phyloP scores from a whole-genome alignment of 2,329 filamentous ascomycete species.

The Pyrenochaeta sp. region DNA sequence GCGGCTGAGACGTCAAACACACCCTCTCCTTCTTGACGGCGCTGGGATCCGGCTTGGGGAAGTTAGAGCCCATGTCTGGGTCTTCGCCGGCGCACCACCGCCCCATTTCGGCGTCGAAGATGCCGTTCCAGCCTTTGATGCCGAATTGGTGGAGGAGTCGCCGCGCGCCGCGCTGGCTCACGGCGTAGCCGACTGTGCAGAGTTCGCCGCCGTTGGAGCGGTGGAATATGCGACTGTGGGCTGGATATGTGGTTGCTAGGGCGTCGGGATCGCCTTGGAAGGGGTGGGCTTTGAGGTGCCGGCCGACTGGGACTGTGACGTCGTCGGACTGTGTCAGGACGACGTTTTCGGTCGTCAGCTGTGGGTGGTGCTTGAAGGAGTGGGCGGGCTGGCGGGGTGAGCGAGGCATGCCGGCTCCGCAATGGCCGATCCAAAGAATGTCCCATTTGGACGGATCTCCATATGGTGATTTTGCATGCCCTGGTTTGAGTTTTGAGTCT shows the following conservation, averaged over 20 bases:
- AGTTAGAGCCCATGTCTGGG: constrained; percentile 22
- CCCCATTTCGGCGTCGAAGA: constrained; percentile 38
- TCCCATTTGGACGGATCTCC: constrained; percentile 49
- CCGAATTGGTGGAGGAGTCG: constrained; percentile 39
- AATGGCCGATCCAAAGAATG: constrained; percentile 51
- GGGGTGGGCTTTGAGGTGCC: constrained; percentile 40
- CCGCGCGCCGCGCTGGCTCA: constrained; percentile 38
- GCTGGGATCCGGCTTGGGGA: constrained; percentile 1
- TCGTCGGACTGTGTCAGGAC: constrained; percentile 33
- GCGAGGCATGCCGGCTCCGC: constrained; percentile 39
- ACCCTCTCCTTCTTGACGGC: constrained; percentile 26
- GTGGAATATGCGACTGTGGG: constrained; percentile 40
- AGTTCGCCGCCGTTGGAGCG: constrained; percentile 34
- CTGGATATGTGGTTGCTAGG: constrained; percentile 29
- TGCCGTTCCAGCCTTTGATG: constrained; percentile 37
- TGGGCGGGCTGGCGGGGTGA: constrained; percentile 5
- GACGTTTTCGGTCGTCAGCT: constrained; percentile 20
- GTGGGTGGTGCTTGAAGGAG: constrained; percentile 6
- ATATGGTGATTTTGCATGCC: constrained; percentile 32
- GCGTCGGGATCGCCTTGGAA: constrained; percentile 38
- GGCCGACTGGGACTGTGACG: constrained; percentile 27
- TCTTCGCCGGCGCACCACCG: constrained; percentile 39
- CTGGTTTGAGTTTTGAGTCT: background rate
- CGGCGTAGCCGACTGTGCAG: constrained; percentile 40
- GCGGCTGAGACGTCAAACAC: constrained; percentile 36